A percentile compares a stretch with the other conserved stretches of the same genome.
Evolutionary conservation across 345 rosid genomes (phyloP).

Genomic region (Salix suchowensis): DNA sequence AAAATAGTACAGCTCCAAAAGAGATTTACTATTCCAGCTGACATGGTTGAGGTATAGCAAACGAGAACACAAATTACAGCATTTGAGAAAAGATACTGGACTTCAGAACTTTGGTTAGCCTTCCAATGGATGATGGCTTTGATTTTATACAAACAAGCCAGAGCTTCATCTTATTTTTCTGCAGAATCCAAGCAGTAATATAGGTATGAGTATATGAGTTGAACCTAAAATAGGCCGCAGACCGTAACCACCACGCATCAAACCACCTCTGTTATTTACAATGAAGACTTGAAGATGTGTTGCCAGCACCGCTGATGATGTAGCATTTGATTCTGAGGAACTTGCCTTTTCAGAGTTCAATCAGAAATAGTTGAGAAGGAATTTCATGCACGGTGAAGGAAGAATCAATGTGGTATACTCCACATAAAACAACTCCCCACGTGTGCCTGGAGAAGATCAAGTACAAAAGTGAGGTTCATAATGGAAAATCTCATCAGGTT

Average conservation of each 20-base stretch:
- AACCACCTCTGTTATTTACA: constrained; percentile 36
- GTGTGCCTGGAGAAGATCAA: neutral
- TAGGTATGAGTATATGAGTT: constrained; percentile 4
- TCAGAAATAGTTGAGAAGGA: neutral
- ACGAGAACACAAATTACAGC: neutral
- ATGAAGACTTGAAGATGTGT: neutral
- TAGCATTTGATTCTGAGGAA: constrained; percentile 6
- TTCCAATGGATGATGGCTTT: constrained; percentile 4
- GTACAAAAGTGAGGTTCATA: neutral
- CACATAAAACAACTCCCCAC: neutral
- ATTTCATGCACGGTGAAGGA: neutral
- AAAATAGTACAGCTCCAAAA: neutral
- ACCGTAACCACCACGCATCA: constrained; percentile 10
- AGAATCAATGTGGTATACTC: neutral
- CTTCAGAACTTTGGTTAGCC: constrained; percentile 6
- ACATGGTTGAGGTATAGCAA: neutral
- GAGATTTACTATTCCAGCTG: neutral
- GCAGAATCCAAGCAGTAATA: constrained; percentile 9
- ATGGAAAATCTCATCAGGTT: neutral
- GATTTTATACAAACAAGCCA: neutral
- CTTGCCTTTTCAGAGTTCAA: neutral
- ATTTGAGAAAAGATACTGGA: neutral
- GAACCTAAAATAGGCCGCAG: constrained; percentile 19
- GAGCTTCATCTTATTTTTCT: constrained; percentile 11
- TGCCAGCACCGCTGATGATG: neutral